phyloP scores from a whole-genome alignment of 2,329 filamentous ascomycete species.

The Tolypocladium endophyticum region DNA sequence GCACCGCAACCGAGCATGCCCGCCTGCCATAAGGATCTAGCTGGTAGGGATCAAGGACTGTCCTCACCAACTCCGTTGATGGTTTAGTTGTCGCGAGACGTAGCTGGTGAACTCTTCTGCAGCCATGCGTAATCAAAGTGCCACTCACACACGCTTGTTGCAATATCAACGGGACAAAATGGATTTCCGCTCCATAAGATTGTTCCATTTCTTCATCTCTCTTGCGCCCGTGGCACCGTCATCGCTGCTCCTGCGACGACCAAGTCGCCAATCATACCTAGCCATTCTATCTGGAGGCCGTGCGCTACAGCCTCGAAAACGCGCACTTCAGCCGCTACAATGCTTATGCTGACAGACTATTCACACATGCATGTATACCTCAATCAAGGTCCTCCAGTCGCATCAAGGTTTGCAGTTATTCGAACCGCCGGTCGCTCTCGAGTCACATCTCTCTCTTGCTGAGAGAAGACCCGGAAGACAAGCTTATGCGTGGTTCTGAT shows the following conservation, averaged over 20 bases:
- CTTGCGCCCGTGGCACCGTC: background rate
- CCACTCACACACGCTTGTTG: background rate
- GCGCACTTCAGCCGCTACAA: background rate
- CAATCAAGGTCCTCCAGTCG: background rate
- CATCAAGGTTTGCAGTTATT: background rate
- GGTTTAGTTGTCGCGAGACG: background rate
- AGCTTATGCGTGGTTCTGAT: background rate
- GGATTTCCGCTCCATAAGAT: background rate
- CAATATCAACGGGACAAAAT: background rate
- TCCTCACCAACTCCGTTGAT: background rate
- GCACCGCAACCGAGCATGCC: too few relatives aligned
- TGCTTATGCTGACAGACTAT: slow-evolving; percentile 1
- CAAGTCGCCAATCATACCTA: background rate
- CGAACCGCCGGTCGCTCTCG: background rate
- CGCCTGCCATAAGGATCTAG: background rate
- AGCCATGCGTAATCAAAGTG: background rate
- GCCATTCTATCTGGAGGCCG: background rate
- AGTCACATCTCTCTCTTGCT: background rate
- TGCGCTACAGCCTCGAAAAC: background rate
- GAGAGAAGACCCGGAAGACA: background rate
- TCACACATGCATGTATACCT: slow-evolving; percentile 1
- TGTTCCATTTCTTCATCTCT: slow-evolving; percentile 4
- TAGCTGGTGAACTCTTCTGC: background rate
- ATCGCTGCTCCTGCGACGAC: background rate
- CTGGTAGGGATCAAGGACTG: background rate